Evolutionary conservation across 495 filamentous ascomycete species (phyloP).

Genomic region (Acidiella bohemica): DNA sequence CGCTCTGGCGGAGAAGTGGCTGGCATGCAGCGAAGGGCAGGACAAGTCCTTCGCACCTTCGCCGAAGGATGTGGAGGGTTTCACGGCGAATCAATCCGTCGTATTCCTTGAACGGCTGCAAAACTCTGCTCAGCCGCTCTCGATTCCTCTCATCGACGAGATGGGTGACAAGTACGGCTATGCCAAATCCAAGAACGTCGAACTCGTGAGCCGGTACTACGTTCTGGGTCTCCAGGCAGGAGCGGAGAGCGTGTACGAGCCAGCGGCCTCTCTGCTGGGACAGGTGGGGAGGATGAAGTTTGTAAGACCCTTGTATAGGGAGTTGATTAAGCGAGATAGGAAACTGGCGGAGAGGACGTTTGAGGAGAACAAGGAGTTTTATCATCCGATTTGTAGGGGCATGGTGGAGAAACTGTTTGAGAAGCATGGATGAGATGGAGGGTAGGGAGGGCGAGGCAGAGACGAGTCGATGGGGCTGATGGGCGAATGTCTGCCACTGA

Average conservation of each 20-base stretch:
- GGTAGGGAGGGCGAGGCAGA: too few species aligned
- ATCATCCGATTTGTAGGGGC: constrained; percentile 82
- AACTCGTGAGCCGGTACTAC: constrained; percentile 67
- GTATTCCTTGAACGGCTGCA: constrained; percentile 76
- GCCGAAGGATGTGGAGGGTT: constrained; percentile 51
- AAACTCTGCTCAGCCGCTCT: constrained; percentile 46
- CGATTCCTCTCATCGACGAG: constrained; percentile 43
- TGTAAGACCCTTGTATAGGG: constrained; percentile 65
- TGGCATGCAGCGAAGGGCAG: constrained; percentile 29
- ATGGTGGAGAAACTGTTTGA: constrained; percentile 64
- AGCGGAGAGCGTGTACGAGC: constrained; percentile 49
- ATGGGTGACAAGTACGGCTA: constrained; percentile 65
- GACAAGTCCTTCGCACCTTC: constrained; percentile 48
- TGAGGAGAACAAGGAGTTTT: constrained; percentile 75
- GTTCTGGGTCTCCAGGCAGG: constrained; percentile 62
- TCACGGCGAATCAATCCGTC: constrained; percentile 74
- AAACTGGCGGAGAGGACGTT: constrained; percentile 69
- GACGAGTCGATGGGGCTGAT: too few species aligned
- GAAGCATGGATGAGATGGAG: too few species aligned
- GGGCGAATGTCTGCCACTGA: too few species aligned
- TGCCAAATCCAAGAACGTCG: constrained; percentile 58
- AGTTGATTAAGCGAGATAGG: constrained; percentile 57
- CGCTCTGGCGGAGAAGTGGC: constrained; percentile 66
- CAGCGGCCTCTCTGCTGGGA: constrained; percentile 60
- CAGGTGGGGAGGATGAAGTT: constrained; percentile 94